These are phyloP conservation scores for Stromatinia cepivora DNA, from an alignment of 2,329 filamentous ascomycete genomes.

Conservation along the genomic window DNA sequence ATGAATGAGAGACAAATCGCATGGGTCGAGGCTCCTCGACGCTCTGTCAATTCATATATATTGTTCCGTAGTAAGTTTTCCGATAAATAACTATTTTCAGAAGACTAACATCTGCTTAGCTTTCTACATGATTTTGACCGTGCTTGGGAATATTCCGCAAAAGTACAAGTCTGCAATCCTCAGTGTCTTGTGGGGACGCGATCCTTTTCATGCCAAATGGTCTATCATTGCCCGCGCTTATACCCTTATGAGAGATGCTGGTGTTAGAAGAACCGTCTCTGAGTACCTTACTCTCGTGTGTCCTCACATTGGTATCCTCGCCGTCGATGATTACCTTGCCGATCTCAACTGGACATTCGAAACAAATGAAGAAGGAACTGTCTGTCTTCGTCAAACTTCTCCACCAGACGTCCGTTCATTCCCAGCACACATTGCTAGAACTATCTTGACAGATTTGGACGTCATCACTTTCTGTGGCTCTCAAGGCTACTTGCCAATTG, in stretches of 20 bases:
- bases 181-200: slow-evolving; percentile 30
- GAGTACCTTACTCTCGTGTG: slow-evolving; percentile 27
- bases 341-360: slow-evolving; percentile 31
- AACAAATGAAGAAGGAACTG: slow-evolving; percentile 21
- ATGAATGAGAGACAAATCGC: neutral
- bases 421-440: slow-evolving; percentile 26
- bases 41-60: slow-evolving; percentile 31
- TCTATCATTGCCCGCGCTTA: slow-evolving; percentile 32
- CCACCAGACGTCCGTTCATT: slow-evolving; percentile 28
- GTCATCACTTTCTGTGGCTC: slow-evolving; percentile 30
- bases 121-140: slow-evolving; percentile 22
- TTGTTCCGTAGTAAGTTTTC: slow-evolving; percentile 27
- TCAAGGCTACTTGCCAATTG: slow-evolving; percentile 12
- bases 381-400: slow-evolving; percentile 27
- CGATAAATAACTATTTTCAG: neutral
- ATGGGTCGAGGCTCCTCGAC: neutral
- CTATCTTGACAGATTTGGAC: slow-evolving; percentile 32
- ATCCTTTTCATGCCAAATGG: slow-evolving; percentile 35
- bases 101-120: slow-evolving; percentile 11
- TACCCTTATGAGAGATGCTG: slow-evolving; percentile 31
- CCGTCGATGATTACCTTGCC: slow-evolving; percentile 29
- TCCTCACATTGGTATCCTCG: slow-evolving; percentile 32
- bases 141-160: slow-evolving; percentile 26
- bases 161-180: slow-evolving; percentile 31
- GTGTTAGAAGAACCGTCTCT: slow-evolving; percentile 29